Percentiles rank a stretch among this genome's conserved stretches.
These are phyloP conservation scores for Colletotrichum tropicale DNA, from an alignment of 2,329 filamentous ascomycete genomes.

Conservation along the genomic window DNA sequence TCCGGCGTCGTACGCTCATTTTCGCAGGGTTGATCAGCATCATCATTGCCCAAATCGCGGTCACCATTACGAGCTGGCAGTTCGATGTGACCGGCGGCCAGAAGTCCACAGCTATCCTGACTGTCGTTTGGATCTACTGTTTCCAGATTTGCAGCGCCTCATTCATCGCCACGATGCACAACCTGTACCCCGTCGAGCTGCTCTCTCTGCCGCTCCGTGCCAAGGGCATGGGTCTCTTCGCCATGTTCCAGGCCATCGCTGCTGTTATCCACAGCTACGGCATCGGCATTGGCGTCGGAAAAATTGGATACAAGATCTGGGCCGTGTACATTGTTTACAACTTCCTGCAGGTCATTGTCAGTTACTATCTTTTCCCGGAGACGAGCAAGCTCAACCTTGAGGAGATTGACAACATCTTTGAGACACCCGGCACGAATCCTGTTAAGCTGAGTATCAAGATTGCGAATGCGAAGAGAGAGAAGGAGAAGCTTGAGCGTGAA, in stretches of 20 bases:
- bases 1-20: constrained; percentile 45
- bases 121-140: constrained; percentile 50
- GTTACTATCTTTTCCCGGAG: constrained; percentile 58
- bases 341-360: constrained; percentile 45
- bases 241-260: constrained; percentile 47
- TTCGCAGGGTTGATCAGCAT: constrained; percentile 32
- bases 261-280: constrained; percentile 49
- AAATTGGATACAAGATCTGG: constrained; percentile 56
- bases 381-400: constrained; percentile 54
- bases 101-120: constrained; percentile 37
- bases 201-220: constrained; percentile 47
- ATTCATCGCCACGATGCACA: constrained; percentile 52
- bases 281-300: constrained; percentile 49
- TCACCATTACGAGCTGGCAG: constrained; percentile 52
- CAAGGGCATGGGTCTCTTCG: constrained; percentile 49
- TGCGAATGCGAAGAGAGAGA: constrained; percentile 16
- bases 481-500: constrained; percentile 2
- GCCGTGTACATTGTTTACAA: constrained; percentile 56
- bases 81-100: constrained; percentile 30
- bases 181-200: constrained; percentile 49
- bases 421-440: constrained; percentile 13
- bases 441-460: constrained; percentile 21
- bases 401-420: constrained; percentile 63
- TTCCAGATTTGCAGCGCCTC: constrained; percentile 51
- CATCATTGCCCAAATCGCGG: constrained; percentile 46